Evolutionary conservation across 164 flowering plant genomes (phyloP), one percentile per base, ranked within the genome.

Genomic region (Stephania japonica): DNA sequence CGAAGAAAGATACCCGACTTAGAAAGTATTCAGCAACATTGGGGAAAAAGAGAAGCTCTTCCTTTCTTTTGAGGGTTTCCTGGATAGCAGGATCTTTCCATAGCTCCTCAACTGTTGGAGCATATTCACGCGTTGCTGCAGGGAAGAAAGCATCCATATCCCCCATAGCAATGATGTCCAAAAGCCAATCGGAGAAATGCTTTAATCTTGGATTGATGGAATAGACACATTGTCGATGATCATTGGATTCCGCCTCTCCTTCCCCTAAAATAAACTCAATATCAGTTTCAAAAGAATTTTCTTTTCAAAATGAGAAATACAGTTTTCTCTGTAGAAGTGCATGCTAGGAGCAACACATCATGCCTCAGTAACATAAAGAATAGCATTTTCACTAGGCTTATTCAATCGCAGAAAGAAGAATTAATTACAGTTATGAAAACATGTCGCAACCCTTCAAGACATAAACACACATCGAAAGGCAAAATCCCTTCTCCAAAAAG

Each of bases 121-220:
- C 99, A 86, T 96, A 96, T 67, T 96, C 99, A 26, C 98, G 95
- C 25, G 99, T 92, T 74, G 99, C 99, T n/a, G 99, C 98, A 47
- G 98, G 99, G 83, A 96, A 93, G 78, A 92, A 93, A 24, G 97
- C 92, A 80, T 93, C 99, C 82, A 96, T 82, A 84, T 92, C 97
- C 79, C 99, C 99, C 64, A 89, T 93, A 70, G 99, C 99, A 73
- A 96, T 96, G 67, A 93, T 96, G 77, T 96, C 99, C 71, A 96
- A 82, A 41, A 96, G 90, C 99, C 98, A 93, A 72, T 96, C 97
- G 72, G 99, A 96, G 77, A 96, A 96, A 84, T 91, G 85, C 86
- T 96, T 96, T 77, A 96, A 82, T 84, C 87, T 88, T 26, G 92
- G 90, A 81, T 89, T 93, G 79, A 96, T 87, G 68, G 99, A 89